Conservation (phyloP, 2,329 filamentous ascomycete species). For the Ophiocordyceps unilateralis region DNA sequence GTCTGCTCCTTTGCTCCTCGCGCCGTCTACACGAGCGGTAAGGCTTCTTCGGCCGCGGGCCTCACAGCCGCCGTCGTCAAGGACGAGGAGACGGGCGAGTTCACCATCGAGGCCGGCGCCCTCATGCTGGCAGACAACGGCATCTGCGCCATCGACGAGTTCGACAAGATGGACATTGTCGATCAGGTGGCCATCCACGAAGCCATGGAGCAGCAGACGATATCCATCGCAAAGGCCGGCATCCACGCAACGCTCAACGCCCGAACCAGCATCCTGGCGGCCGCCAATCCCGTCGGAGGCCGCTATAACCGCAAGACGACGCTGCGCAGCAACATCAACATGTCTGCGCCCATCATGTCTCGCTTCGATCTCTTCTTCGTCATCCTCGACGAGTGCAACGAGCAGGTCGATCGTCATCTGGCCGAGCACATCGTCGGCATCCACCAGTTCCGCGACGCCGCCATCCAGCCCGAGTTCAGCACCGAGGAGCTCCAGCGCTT, state of each 20-base stretch:
- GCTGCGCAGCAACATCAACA: conserved; percentile 88
- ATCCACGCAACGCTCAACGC: conserved; percentile 97
- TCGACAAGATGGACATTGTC: conserved; percentile 97
- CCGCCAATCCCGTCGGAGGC: conserved; percentile 88
- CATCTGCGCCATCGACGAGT: conserved; percentile 96
- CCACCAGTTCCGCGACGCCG: conserved; percentile 82
- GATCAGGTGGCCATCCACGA: conserved; percentile 99
- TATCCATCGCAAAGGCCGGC: conserved; percentile 94
- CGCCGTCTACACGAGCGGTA: conserved; percentile 93
- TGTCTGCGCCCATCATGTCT: conserved; percentile 98
- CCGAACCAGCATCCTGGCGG: conserved; percentile 84
- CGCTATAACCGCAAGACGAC: conserved; percentile 96
- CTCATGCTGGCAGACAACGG: conserved; percentile 96
- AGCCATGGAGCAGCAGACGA: conserved; percentile 99
- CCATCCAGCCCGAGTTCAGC: conserved; percentile 81
- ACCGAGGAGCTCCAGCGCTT: conserved; percentile 95
- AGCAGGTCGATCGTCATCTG: conserved; percentile 74
- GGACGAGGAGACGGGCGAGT: conserved; percentile 95
- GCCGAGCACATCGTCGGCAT: conserved; percentile 90
- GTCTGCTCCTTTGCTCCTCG: conserved; percentile 93
- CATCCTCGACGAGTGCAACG: conserved; percentile 91
- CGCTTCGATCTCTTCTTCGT: conserved; percentile 99
- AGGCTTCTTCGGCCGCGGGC: conserved; percentile 93
- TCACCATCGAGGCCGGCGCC: conserved; percentile 94
- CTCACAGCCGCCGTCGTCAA: conserved; percentile 93